phyloP scores from a whole-genome alignment of 805 yeast genomes.

The Myxozyma mucilagina region DNA sequence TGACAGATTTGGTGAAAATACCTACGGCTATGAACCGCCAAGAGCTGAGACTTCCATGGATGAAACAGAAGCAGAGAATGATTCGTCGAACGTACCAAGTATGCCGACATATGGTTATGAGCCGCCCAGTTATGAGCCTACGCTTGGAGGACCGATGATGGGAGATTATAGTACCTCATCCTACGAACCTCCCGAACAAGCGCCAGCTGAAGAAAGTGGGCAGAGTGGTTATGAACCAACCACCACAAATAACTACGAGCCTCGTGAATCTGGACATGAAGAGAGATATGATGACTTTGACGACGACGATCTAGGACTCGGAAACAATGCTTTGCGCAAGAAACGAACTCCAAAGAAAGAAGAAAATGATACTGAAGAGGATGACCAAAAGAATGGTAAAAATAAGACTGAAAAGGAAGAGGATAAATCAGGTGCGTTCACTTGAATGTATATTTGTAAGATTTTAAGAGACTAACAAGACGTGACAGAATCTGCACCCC shows the following conservation, averaged over 20 bases:
- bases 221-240: neutral
- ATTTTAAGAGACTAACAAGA: neutral
- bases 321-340: slow-evolving; percentile 22
- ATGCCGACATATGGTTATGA: slow-evolving; percentile 10
- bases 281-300: slow-evolving; percentile 8
- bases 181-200: slow-evolving; percentile 4
- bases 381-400: slow-evolving; percentile 36
- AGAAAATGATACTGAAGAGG: slow-evolving; percentile 45
- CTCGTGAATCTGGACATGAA: neutral
- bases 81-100: neutral
- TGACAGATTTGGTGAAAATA: neutral
- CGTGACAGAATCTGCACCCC: slow-evolving; percentile 3
- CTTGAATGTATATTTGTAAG: neutral
- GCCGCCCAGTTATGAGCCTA: neutral
- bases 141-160: slow-evolving; percentile 9
- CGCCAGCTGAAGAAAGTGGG: neutral
- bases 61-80: neutral
- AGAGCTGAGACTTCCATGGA: neutral
- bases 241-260: neutral
- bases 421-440: neutral
- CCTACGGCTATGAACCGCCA: neutral
- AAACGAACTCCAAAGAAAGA: slow-evolving; percentile 49
- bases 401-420: slow-evolving; percentile 37
- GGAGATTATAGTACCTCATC: slow-evolving; percentile 5
- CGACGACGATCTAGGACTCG: slow-evolving; percentile 33